These are phyloP conservation scores for Karstenula rhodostoma DNA, from an alignment of 2,329 filamentous ascomycete species.

Conservation along the genomic window DNA sequence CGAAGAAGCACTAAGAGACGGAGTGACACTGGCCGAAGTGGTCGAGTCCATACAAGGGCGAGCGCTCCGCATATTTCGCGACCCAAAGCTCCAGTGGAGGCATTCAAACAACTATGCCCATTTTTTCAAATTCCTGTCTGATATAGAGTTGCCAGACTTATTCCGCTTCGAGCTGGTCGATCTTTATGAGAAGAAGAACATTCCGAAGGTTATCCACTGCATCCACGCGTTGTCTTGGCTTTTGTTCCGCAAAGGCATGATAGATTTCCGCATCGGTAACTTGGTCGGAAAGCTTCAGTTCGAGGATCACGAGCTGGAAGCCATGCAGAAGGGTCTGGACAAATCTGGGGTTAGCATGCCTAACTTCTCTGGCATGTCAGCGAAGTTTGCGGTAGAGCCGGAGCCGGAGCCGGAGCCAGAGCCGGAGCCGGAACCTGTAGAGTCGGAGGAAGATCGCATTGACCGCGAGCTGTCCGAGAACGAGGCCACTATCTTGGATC, in stretches of 20 bases:
- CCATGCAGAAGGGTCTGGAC: conserved; percentile 95
- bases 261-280: conserved; percentile 96
- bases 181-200: conserved; percentile 99
- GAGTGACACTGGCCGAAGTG: conserved; percentile 92
- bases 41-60: conserved; percentile 85
- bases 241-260: conserved; percentile 92
- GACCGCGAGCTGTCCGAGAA: conserved; percentile 82
- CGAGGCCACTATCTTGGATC: conserved; percentile 74
- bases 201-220: conserved; percentile 98
- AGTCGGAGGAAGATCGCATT: conserved; percentile 89
- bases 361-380: conserved; percentile 96
- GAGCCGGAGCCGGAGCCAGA: conserved; percentile 83
- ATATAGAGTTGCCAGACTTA: conserved; percentile 90
- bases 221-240: conserved; percentile 97
- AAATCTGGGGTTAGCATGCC: conserved; percentile 96
- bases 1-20: conserved; percentile 90
- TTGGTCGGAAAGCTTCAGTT: conserved; percentile 96
- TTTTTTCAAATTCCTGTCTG: conserved; percentile 92
- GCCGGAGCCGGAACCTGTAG: conserved; percentile 73
- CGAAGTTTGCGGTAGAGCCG: conserved; percentile 89
- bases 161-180: conserved; percentile 98
- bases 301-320: conserved; percentile 95
- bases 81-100: conserved; percentile 86
- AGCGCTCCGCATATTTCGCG: conserved; percentile 81
- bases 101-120: conserved; percentile 98